phyloP scores from a whole-genome alignment of 1,284 basidiomycete genomes.

The Ceratobasidium papillatum region DNA sequence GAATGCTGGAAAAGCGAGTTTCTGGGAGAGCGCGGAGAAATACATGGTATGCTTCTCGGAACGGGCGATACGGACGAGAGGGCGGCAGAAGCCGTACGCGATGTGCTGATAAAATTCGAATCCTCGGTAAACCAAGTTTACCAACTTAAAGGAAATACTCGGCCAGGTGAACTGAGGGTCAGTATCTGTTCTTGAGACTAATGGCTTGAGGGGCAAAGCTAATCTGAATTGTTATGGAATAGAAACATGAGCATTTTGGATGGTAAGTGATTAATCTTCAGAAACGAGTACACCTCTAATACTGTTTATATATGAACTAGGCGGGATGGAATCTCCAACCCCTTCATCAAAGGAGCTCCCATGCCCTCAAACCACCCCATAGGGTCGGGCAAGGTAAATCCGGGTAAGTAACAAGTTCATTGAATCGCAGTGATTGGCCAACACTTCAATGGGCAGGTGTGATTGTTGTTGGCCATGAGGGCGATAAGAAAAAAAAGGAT shows the following conservation, averaged over 20 bases:
- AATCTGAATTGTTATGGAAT: neutral
- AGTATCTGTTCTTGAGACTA: neutral
- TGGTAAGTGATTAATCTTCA: neutral
- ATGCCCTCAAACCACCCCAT: too few relatives aligned
- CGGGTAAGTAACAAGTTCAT: too few relatives aligned
- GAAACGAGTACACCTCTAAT: neutral
- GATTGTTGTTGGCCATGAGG: neutral
- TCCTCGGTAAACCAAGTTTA: neutral
- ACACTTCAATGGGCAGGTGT: neutral
- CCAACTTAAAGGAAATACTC: neutral
- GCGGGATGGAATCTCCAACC: conserved; percentile 4
- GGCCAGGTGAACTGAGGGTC: neutral
- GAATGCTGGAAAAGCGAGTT: neutral
- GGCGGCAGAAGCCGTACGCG: neutral
- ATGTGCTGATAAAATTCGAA: neutral
- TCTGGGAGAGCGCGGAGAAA: conserved; percentile 3
- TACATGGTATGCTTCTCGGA: conserved; percentile 48
- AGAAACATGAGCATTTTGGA: conserved; percentile 16
- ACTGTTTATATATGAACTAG: neutral
- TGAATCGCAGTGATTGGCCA: too few relatives aligned
- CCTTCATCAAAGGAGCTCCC: neutral
- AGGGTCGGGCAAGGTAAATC: neutral
- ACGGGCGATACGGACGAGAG: conserved; percentile 4
- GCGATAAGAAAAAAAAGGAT: neutral
- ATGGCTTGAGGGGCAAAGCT: neutral